These are phyloP conservation scores for Helotiales sp. DNA, from an alignment of 2,329 filamentous ascomycete species.

Conservation along the genomic window DNA sequence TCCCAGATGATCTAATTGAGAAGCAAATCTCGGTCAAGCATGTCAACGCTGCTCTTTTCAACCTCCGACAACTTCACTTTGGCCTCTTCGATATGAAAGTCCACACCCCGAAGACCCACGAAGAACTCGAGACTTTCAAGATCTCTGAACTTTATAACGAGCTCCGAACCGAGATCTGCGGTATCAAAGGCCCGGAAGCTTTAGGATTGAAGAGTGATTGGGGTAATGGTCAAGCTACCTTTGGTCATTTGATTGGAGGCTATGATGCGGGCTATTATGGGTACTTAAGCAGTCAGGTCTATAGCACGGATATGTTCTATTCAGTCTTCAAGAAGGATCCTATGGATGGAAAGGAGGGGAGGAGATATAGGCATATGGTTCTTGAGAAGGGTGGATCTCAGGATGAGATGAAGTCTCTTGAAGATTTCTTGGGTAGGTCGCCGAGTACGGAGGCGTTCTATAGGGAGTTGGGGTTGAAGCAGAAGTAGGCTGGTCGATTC, in stretches of 20 bases:
- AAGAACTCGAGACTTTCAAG: constrained; percentile 65
- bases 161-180: constrained; percentile 68
- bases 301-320: constrained; percentile 85
- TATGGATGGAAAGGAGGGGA: constrained; percentile 73
- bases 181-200: constrained; percentile 72
- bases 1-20: constrained; percentile 73
- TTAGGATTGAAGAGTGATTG: constrained; percentile 55
- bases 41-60: constrained; percentile 78
- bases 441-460: constrained; percentile 81
- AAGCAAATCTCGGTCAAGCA: constrained; percentile 77
- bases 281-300: constrained; percentile 74
- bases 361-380: constrained; percentile 76
- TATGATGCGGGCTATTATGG: constrained; percentile 86
- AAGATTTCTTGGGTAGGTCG: constrained; percentile 75
- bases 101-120: constrained; percentile 69
- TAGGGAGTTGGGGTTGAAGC: constrained; percentile 63
- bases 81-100: constrained; percentile 84
- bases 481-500: too few species aligned
- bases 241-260: constrained; percentile 80
- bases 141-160: constrained; percentile 70
- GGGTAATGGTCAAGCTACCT: constrained; percentile 78
- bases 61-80: constrained; percentile 76
- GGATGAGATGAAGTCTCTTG: constrained; percentile 78
- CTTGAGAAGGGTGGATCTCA: constrained; percentile 75
- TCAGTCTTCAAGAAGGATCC: constrained; percentile 75